Conservation (phyloP, 495 filamentous ascomycete species). For the Cenococcum geophilum region DNA sequence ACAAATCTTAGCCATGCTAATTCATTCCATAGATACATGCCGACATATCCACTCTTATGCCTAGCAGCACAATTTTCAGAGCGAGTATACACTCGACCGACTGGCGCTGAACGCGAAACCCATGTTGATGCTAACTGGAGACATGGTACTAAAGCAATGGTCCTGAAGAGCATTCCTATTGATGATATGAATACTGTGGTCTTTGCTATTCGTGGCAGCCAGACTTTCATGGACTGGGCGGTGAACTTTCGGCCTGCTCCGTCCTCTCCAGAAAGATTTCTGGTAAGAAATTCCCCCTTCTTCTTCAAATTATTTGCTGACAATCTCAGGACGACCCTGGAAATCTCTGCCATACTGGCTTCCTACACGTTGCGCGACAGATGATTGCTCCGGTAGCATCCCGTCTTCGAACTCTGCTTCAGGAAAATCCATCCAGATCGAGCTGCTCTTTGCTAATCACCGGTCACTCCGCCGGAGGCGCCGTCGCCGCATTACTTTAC, state of each 20-base stretch:
- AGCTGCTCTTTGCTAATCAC: slow-evolving; percentile 69
- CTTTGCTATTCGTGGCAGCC: slow-evolving; percentile 71
- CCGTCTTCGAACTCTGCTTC: slow-evolving; percentile 58
- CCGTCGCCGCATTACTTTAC: slow-evolving; percentile 70
- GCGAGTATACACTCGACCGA: slow-evolving; percentile 60
- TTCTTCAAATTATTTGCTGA: not conserved
- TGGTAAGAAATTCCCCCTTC: slow-evolving; percentile 31
- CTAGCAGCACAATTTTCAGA: slow-evolving; percentile 70
- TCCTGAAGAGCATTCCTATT: slow-evolving; percentile 68
- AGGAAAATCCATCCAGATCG: slow-evolving; percentile 59
- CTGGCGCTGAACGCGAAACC: slow-evolving; percentile 51
- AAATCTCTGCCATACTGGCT: slow-evolving; percentile 73
- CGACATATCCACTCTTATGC: slow-evolving; percentile 64
- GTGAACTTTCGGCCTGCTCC: slow-evolving; percentile 68
- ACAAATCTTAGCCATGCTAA: not conserved
- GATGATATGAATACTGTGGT: slow-evolving; percentile 72
- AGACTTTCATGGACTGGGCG: slow-evolving; percentile 77
- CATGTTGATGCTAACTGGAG: slow-evolving; percentile 64
- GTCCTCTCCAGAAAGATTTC: slow-evolving; percentile 54
- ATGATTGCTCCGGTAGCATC: slow-evolving; percentile 69
- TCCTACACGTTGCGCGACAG: slow-evolving; percentile 63
- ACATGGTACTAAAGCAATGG: slow-evolving; percentile 73
- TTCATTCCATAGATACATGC: slow-evolving; percentile 47
- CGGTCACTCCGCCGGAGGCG: slow-evolving; percentile 77
- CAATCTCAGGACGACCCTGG: slow-evolving; percentile 52